Conservation (phyloP, 345 rosid genomes). For the Lepidium didymum region DNA sequence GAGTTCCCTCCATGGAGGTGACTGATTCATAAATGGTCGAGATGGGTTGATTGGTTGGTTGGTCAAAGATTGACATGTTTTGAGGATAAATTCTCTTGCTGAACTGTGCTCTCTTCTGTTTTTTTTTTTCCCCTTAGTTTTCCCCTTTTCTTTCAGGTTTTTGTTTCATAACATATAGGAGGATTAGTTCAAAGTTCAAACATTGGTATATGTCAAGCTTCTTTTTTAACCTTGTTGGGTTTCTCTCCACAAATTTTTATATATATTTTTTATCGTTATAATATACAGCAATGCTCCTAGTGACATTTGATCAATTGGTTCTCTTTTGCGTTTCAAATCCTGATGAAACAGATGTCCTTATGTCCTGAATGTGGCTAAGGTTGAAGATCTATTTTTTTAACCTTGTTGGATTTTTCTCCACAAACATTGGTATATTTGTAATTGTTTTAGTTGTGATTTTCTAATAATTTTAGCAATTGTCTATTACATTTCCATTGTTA, state of each 20-base stretch:
- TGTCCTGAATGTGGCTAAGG: conserved; percentile 61
- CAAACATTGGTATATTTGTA: not conserved
- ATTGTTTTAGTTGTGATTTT: not conserved
- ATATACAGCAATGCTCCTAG: no score
- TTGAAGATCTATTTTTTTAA: conserved; percentile 25
- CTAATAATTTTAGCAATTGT: not conserved
- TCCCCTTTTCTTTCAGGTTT: conserved; percentile 2
- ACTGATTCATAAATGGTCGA: not conserved
- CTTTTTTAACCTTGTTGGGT: conserved; percentile 3
- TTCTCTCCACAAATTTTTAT: not conserved
- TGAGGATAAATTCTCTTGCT: conserved; percentile 16
- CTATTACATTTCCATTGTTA: not conserved
- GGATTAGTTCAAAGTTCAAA: conserved; percentile 26
- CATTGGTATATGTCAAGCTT: conserved; percentile 14
- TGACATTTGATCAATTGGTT: no score
- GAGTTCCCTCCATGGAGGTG: conserved; percentile 80
- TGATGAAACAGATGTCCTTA: no score
- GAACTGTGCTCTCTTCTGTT: not conserved
- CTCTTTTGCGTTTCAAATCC: no score
- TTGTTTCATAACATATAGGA: conserved; percentile 26
- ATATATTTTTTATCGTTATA: no score
- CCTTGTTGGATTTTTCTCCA: conserved; percentile 3
- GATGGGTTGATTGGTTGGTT: conserved; percentile 18
- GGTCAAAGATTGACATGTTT: conserved; percentile 8
- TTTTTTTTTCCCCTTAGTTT: not conserved